Conservation (phyloP, 176 grass and related monocot genomes). For the Oryza glumipatula region DNA sequence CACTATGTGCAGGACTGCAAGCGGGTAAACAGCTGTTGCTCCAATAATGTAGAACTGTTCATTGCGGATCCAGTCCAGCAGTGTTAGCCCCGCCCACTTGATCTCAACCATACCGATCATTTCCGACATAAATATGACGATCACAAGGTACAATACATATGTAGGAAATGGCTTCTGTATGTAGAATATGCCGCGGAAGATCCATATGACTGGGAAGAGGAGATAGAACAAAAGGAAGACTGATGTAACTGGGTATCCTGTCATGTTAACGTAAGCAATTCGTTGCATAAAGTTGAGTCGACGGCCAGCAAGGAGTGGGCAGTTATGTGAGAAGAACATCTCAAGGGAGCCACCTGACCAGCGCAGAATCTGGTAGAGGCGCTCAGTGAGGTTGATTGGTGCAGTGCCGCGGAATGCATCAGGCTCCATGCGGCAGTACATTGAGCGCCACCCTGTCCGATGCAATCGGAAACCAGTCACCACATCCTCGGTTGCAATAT, state of each 20-base stretch:
- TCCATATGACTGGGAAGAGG: slow-evolving; percentile 56
- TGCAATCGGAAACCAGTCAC: slow-evolving; percentile 57
- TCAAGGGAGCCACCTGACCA: slow-evolving; percentile 60
- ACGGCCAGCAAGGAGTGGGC: slow-evolving; percentile 42
- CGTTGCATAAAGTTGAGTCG: slow-evolving; percentile 49
- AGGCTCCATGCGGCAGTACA: slow-evolving; percentile 59
- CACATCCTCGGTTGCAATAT: slow-evolving; percentile 59
- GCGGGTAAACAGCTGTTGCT: slow-evolving; percentile 56
- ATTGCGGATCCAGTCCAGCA: slow-evolving; percentile 59
- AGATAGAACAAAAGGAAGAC: slow-evolving; percentile 57
- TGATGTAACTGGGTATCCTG: slow-evolving; percentile 52
- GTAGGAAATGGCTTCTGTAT: slow-evolving; percentile 63
- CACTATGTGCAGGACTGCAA: slow-evolving; percentile 49
- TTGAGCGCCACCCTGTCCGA: slow-evolving; percentile 50
- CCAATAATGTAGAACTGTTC: slow-evolving; percentile 66
- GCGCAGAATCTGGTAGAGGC: slow-evolving; percentile 57
- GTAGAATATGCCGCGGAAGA: slow-evolving; percentile 56
- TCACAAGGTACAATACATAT: slow-evolving; percentile 47
- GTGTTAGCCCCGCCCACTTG: slow-evolving; percentile 51
- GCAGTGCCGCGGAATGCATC: slow-evolving; percentile 56
- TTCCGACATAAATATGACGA: slow-evolving; percentile 44
- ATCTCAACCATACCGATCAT: slow-evolving; percentile 50
- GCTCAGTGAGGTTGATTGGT: slow-evolving; percentile 59
- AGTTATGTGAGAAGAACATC: slow-evolving; percentile 54
- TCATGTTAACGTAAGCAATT: slow-evolving; percentile 60